Evolutionary conservation across 768 basidiomycete genomes (phyloP), one percentile per base, ranked within the genome.

Genomic region (Mycena leptocephala): DNA sequence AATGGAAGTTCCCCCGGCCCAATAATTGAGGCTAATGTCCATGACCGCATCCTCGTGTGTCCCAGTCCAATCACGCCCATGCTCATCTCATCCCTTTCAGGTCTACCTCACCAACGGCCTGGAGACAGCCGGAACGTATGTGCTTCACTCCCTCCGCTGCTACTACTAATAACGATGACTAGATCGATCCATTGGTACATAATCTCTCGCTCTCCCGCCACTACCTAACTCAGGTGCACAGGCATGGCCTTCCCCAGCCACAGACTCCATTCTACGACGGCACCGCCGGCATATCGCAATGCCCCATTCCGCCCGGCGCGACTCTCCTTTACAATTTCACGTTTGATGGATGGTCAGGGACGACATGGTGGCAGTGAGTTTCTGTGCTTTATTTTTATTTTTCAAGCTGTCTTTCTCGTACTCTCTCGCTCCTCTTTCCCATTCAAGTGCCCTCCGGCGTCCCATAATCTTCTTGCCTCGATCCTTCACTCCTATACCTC

Each of bases 291-390:
- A 84, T 91, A 51, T 88, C 90, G 2, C 87, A 91, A 77, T 91
- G 91, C 77, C 88, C 88, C 8, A 90, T 91, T 33, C 90, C 90
- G 24, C 86, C 90, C 6, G 89, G 89, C 37, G 81, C 85, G 77
- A 87, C 85, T 67, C 56, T 71, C 79, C 81, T 84, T 3, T 87
- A 85, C 74, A 85, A 80, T 62, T 90, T 88, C 69, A 87, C 86
- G 7, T 79, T 90, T 56, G 85, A 87, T 26, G 83, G 84, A 13
- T 89, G 86, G 76, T 85, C 84, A 2, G 89, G 89, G 0, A 88
- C 88, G 0, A 89, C 85, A 24, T 90, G 89, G 89, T 90, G 86
- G 84, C 90, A 90, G 81, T 88, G 65, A 72, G 83, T 82, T 39
- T 30, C 39, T 35, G 28, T 3, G 26, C 13, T 26, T 53, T 18